Conservation (phyloP, 2,329 filamentous ascomycete species). For the Colletotrichum zoysiae region DNA sequence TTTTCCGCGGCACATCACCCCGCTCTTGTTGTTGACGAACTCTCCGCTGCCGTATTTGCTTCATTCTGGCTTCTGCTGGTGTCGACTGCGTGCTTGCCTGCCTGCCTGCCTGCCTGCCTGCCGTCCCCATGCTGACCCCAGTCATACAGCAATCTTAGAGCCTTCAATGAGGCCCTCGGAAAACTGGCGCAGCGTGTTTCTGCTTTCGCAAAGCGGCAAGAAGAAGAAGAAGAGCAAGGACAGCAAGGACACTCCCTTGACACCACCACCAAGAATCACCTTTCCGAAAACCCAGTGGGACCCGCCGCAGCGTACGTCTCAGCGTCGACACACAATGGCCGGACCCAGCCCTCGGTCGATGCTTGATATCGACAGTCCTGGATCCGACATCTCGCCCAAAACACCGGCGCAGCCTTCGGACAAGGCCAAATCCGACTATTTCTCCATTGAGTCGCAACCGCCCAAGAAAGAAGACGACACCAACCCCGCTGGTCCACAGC, state of each 20-base stretch:
- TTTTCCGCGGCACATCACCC: background rate
- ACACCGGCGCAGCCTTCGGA: slow-evolving; percentile 47
- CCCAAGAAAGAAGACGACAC: slow-evolving; percentile 25
- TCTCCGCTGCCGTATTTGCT: slow-evolving; percentile 2
- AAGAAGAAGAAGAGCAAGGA: slow-evolving; percentile 37
- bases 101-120: slow-evolving; percentile 9
- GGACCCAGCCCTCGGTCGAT: slow-evolving; percentile 43
- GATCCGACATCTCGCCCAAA: slow-evolving; percentile 59
- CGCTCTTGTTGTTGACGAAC: background rate
- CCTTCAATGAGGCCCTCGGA: slow-evolving; percentile 35
- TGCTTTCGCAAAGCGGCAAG: slow-evolving; percentile 37
- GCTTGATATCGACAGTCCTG: slow-evolving; percentile 51
- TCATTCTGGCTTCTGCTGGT: background rate
- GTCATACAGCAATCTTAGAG: slow-evolving; percentile 18
- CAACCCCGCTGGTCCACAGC: slow-evolving; percentile 3
- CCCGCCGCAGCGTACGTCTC: background rate
- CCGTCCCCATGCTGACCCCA: slow-evolving; percentile 31
- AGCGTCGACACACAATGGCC: slow-evolving; percentile 37
- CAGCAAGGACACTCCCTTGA: slow-evolving; percentile 23
- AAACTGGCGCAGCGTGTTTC: slow-evolving; percentile 38
- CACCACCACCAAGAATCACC: slow-evolving; percentile 13
- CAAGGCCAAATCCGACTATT: slow-evolving; percentile 46
- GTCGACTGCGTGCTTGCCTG: slow-evolving; percentile 8
- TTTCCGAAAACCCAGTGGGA: slow-evolving; percentile 26
- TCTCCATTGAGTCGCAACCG: slow-evolving; percentile 41